Percentiles rank a stretch among this genome's conserved stretches.
phyloP scores from a whole-genome alignment of 176 grass and related monocot genomes.

The Eragrostis curvula region DNA sequence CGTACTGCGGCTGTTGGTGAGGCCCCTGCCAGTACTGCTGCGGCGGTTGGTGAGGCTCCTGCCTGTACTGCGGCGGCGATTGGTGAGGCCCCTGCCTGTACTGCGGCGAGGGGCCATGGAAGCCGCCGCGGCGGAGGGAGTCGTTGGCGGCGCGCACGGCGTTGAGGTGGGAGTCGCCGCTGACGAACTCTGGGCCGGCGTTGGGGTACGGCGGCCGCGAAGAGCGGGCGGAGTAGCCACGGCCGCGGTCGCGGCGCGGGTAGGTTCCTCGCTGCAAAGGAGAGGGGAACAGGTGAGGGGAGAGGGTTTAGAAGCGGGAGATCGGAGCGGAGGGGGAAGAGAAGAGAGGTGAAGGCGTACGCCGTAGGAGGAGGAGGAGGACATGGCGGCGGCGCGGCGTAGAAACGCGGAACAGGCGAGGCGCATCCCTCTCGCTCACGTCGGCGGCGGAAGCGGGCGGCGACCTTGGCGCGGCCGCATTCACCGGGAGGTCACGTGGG shows the following conservation, averaged over 20 bases:
- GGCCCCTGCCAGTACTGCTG: conserved; percentile 36
- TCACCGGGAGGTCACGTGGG: conserved; percentile 19
- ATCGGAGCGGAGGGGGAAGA: not conserved
- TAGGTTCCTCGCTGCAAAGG: conserved; percentile 50
- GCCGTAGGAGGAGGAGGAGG: conserved; percentile 40
- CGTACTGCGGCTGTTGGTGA: conserved; percentile 20
- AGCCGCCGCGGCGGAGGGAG: conserved; percentile 28
- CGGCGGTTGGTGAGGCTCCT: conserved; percentile 2
- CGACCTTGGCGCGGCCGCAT: conserved; percentile 21
- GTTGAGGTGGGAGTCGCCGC: conserved; percentile 45
- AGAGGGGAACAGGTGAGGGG: not conserved
- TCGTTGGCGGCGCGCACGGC: conserved; percentile 51
- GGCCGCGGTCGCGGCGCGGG: conserved; percentile 32
- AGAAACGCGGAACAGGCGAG: conserved; percentile 23
- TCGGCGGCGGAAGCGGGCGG: conserved; percentile 18
- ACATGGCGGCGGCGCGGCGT: conserved; percentile 53
- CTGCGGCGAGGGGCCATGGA: conserved; percentile 20
- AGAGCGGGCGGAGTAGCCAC: conserved; percentile 28
- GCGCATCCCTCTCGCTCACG: conserved; percentile 40
- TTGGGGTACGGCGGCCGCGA: conserved; percentile 24
- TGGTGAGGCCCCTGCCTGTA: conserved; percentile 28
- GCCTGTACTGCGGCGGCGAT: conserved; percentile 12
- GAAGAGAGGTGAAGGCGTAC: conserved; percentile 6
- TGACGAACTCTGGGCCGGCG: conserved; percentile 27
- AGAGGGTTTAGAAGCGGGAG: conserved; percentile 25